Percentiles rank a stretch among this genome's conserved stretches.
Evolutionary conservation across 805 yeast species (phyloP).

Genomic region (Candida vartiovaarae): DNA sequence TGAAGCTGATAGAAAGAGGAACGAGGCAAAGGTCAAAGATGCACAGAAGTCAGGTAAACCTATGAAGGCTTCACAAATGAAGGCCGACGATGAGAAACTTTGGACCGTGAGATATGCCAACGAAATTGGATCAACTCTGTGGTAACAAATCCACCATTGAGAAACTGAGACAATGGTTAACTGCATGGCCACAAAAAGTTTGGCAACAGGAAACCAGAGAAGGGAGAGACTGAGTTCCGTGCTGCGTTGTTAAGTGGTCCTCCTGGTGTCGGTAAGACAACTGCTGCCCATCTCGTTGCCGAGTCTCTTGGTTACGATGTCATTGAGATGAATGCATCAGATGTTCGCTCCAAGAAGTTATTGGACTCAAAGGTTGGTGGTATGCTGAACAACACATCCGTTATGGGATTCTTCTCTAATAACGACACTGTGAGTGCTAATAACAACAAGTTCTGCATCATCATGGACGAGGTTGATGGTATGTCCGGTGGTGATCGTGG

Average conservation of each 20-base stretch:
- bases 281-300: conserved; percentile 74
- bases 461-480: conserved; percentile 99
- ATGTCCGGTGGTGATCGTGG: conserved; percentile 99
- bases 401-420: conserved; percentile 63
- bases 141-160: conserved; percentile 79
- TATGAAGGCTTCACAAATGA: conserved; percentile 12
- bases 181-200: conserved; percentile 59
- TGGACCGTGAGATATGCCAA: conserved; percentile 96
- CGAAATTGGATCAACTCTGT: conserved; percentile 65
- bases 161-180: conserved; percentile 67
- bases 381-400: conserved; percentile 74
- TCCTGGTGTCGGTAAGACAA: conserved; percentile 82
- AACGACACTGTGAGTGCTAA: conserved; percentile 27
- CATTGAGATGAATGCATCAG: conserved; percentile 78
- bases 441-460: conserved; percentile 62
- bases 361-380: conserved; percentile 63
- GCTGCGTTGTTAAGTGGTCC: conserved; percentile 87
- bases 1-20: conserved; percentile 28
- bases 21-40: conserved; percentile 19
- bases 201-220: conserved; percentile 50
- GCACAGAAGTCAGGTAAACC: conserved; percentile 21
- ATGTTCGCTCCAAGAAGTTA: conserved; percentile 79
- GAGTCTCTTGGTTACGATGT: conserved; percentile 63
- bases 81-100: conserved; percentile 52
- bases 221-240: conserved; percentile 62